A percentile compares a stretch with the other conserved stretches of the same genome.
phyloP scores from a whole-genome alignment of 441 rosid species.

The Isatis lusitanica region DNA sequence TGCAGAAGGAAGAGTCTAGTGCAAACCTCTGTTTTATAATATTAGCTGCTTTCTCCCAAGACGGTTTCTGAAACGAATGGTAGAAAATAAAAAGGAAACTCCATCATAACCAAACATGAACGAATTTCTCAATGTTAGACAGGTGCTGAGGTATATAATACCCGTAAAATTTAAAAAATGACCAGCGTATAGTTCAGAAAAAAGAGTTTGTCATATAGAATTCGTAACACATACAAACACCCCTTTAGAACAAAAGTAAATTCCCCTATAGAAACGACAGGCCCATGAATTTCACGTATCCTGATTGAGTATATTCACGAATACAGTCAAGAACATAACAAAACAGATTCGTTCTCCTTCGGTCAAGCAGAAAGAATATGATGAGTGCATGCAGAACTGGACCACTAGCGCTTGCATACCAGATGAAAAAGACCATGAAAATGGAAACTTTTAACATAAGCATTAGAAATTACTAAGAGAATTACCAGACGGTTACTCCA shows the following conservation, averaged over 20 bases:
- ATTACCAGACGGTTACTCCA: conserved; percentile 98
- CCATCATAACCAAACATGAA: conserved; percentile 25
- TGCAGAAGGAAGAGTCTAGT: conserved; percentile 9
- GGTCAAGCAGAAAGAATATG: conserved; percentile 15
- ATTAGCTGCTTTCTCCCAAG: conserved; percentile 94
- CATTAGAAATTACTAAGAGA: conserved; percentile 19
- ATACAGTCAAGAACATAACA: neutral
- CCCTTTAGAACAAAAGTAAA: neutral
- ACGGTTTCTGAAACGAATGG: conserved; percentile 69
- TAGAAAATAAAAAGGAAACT: conserved; percentile 22
- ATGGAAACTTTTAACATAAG: neutral
- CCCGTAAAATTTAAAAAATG: neutral
- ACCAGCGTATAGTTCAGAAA: neutral
- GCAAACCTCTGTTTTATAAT: conserved; percentile 75
- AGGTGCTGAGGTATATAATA: conserved; percentile 4
- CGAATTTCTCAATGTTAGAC: neutral
- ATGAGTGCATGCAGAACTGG: neutral
- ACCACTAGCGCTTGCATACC: neutral
- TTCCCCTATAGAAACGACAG: neutral
- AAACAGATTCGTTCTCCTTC: conserved; percentile 8
- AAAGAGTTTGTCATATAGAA: conserved; percentile 8
- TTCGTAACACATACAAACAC: conserved; percentile 3
- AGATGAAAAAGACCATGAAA: conserved; percentile 17
- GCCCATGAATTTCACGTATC: neutral
- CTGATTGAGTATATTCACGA: neutral